Base-by-base conservation (phyloP, 805 yeast genomes). In the Isabelozyma heimii region DNA sequence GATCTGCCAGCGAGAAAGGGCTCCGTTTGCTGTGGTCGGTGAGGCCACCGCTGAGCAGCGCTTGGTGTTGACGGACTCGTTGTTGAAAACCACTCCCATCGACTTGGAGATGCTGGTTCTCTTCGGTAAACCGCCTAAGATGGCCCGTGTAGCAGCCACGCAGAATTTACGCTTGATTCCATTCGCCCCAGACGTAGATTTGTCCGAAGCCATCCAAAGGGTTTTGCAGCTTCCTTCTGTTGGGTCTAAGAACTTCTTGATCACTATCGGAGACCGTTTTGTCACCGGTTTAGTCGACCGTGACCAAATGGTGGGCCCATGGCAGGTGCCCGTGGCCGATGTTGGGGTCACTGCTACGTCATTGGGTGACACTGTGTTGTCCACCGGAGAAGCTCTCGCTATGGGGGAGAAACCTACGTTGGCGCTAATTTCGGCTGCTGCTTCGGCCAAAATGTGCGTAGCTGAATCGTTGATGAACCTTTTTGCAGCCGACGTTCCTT, bases 301-400 rank as follows among this genome's bases (percentile, higher is more conserved):
- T 66, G 99, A 94, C 68, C 99, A 94, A 75, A 85, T 91, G 85
- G 98, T 94, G 51, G 99, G 99, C 38, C 98, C 98, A 64, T 94
- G 98, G 98, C 99, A 94, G 77, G 94, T 88, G 8, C 99, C 99
- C 44, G 98, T 94, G 30, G 94, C 98, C 14, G 98, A 94, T 65
- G 97, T 91, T 47, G 98, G 97, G 72, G 97, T 94, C 47, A 91
- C 98, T 20, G 87, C 87, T 51, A 85, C 97, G 0, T 87, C 97
- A 1, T 77, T 90, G 45, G 97, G 97, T 63, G 87, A 83, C 46
- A 75, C 78, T 5, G 66, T 87, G 45, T 68, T 85, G 52, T 56
- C 72, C 3, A 85, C 95, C n/a, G 99, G 99, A 76, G 99, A 94
- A 74, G 97, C 98, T 8, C 73, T 94, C 72, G 91, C 98, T 2